Evolutionary conservation across 2,329 filamentous ascomycete species (phyloP).

Genomic region (Phialophora macrospora): DNA sequence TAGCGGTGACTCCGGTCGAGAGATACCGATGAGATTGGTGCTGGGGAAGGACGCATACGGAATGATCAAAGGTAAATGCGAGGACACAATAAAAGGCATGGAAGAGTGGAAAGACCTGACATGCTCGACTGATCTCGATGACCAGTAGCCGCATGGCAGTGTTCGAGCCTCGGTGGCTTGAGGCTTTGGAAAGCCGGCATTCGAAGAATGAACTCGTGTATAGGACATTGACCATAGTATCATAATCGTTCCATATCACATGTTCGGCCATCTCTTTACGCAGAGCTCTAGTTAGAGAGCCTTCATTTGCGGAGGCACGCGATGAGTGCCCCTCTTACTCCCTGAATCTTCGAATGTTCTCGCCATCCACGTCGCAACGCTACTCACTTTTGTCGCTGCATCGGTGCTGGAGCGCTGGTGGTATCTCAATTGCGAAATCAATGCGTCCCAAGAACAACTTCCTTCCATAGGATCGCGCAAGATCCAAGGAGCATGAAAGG

Average conservation of each 20-base stretch:
- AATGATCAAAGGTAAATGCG: slow-evolving; percentile 52
- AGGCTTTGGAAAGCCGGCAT: no score
- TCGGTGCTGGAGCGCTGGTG: no score
- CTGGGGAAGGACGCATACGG: slow-evolving; percentile 59
- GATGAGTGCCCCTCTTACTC: no score
- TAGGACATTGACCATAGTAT: neutral
- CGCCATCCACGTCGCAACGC: neutral
- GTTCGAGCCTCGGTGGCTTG: neutral
- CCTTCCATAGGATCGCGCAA: no score
- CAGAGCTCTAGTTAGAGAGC: neutral
- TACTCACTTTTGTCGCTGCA: neutral
- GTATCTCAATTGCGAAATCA: no score
- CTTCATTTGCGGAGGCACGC: no score
- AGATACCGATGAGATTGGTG: slow-evolving; percentile 60
- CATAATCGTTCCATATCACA: neutral
- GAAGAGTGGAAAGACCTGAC: slow-evolving; percentile 57
- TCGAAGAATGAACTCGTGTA: neutral
- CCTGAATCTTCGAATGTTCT: neutral
- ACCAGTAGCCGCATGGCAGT: slow-evolving; percentile 2
- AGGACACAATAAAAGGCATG: slow-evolving; percentile 51
- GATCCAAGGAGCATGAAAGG: no score
- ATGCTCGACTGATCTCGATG: slow-evolving; percentile 44
- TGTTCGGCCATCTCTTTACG: neutral
- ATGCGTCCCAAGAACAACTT: no score
- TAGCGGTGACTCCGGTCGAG: slow-evolving; percentile 55